These are phyloP conservation scores for Saccharomyces hybrid DNA, from an alignment of 1,139 yeast species.

Conservation along the genomic window DNA sequence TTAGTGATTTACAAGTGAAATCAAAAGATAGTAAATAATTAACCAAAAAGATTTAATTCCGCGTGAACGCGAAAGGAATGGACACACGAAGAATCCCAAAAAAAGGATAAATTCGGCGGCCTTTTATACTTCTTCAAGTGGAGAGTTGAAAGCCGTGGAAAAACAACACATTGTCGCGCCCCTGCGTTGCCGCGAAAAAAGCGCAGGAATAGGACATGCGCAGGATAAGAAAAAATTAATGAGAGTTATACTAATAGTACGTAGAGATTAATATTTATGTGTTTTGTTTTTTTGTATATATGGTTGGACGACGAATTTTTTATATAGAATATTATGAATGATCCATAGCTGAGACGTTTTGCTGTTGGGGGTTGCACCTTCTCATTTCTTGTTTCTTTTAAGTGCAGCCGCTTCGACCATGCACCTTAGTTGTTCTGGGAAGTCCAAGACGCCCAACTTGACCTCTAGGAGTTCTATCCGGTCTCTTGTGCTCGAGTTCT, in stretches of 20 bases:
- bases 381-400: constrained; percentile 4
- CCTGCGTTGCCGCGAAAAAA: background rate
- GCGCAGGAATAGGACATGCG: too few relatives aligned
- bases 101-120: background rate
- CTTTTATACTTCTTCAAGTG: background rate
- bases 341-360: too few relatives aligned
- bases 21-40: too few relatives aligned
- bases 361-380: background rate
- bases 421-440: constrained; percentile 38
- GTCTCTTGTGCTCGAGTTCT: constrained; percentile 15
- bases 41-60: background rate
- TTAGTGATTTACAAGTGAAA: background rate
- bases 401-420: constrained; percentile 18
- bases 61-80: background rate
- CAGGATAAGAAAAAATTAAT: too few relatives aligned
- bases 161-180: background rate
- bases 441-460: constrained; percentile 59
- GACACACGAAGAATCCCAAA: too few relatives aligned
- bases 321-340: background rate
- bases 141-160: background rate
- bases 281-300: background rate
- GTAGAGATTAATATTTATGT: too few relatives aligned
- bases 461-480: constrained; percentile 60
- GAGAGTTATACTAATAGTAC: too few relatives aligned
- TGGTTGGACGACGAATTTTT: background rate